Evolutionary conservation across 2,329 filamentous ascomycete genomes (phyloP), one percentile per base, ranked within the genome.

Genomic region (Aspergillus awamori): DNA sequence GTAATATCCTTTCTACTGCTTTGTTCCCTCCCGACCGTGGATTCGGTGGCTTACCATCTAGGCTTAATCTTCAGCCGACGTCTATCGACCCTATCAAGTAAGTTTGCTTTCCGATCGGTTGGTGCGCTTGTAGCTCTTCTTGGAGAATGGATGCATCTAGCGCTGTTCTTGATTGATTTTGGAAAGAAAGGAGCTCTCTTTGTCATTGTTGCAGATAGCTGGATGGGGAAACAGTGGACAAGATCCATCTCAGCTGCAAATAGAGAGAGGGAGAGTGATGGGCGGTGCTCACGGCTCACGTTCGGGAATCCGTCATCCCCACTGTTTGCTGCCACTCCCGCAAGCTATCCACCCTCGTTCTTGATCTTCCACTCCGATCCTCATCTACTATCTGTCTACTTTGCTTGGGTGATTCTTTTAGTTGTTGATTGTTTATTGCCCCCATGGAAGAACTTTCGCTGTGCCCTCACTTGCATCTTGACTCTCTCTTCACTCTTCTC

Each of bases 51-150:
- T 68, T 66, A 68, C 65, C 54, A 62, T 63, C 58, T 45, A 66
- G 65, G 70, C 65, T 55, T 68, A 63, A 58, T 63, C 61, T 65
- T 53, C 70, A 79, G 79, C 78, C 64, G 79, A 81, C 79, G 77
- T 80, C 58, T 81, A 81, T 74, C 79, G 79, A 64, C 79, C 79
- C 65, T 72, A 74, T 66, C 76, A 79, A 77, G 79, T 81, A 77
- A 78, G 78, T 79, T 54, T 61, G 53, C 59, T 63, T 59, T 60
- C 59, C 48, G 22, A 61, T 59, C 48, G 24, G 30, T 51, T 26
- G 30, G 22, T 57, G 59, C 59, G 15, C 39, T 59, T 56, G 45
- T 57, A 55, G 20, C 33, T 59, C 26, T 43, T 54, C 24, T 51
- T 47, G 36, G 15, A 6, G n/a, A 11, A 15, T 22, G 30, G 51